Evolutionary conservation across 768 basidiomycete species (phyloP).

Genomic region (Kwoniella heveanensis): DNA sequence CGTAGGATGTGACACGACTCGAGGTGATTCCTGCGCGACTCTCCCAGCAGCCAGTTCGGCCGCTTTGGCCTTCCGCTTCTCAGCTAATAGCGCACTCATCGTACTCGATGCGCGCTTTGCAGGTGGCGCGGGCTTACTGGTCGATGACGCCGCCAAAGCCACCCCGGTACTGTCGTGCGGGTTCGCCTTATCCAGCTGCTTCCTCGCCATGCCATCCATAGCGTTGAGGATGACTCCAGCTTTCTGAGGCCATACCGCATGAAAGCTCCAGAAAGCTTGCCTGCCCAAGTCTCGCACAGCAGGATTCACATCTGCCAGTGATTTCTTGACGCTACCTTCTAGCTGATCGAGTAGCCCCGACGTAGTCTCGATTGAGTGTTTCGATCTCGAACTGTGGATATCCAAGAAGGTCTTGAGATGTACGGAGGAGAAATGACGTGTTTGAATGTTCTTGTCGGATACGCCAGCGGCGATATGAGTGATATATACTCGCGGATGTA

Average conservation of each 20-base stretch:
- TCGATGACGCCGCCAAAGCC: background rate
- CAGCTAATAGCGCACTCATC: slow-evolving; percentile 82
- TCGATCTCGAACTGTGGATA: slow-evolving; percentile 68
- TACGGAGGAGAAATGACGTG: slow-evolving; percentile 66
- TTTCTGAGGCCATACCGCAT: slow-evolving; percentile 71
- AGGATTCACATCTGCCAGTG: slow-evolving; percentile 76
- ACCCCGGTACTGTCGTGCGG: slow-evolving; percentile 58
- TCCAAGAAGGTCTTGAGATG: slow-evolving; percentile 79
- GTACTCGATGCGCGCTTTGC: slow-evolving; percentile 70
- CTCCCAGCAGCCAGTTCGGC: slow-evolving; percentile 61
- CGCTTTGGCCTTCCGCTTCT: slow-evolving; percentile 79
- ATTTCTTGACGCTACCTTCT: slow-evolving; percentile 72
- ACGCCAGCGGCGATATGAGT: slow-evolving; percentile 69
- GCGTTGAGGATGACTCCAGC: slow-evolving; percentile 67
- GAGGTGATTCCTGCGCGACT: slow-evolving; percentile 55
- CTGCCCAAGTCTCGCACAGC: slow-evolving; percentile 74
- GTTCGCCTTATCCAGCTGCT: slow-evolving; percentile 83
- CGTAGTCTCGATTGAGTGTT: slow-evolving; percentile 66
- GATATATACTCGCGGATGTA: slow-evolving; percentile 70
- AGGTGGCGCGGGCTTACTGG: slow-evolving; percentile 53
- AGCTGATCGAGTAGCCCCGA: slow-evolving; percentile 68
- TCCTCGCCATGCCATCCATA: slow-evolving; percentile 70
- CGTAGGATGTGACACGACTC: slow-evolving; percentile 50
- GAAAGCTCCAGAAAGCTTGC: slow-evolving; percentile 75
- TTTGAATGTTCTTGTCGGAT: slow-evolving; percentile 79